Evolutionary conservation across 2,329 filamentous ascomycete species (phyloP).

Genomic region (Mariannaea elegans): DNA sequence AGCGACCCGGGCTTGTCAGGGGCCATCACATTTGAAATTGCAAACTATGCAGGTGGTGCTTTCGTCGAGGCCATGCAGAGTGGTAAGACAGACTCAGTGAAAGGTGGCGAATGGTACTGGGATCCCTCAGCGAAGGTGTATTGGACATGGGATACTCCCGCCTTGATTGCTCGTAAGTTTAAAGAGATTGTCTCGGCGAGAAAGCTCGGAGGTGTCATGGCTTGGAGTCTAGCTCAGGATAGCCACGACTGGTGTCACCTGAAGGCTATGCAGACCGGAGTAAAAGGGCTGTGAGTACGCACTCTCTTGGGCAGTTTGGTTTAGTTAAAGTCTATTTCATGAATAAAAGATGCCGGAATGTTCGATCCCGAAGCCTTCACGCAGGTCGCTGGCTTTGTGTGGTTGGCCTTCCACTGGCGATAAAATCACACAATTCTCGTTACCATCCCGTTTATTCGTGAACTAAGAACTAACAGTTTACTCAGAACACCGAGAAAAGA

Average conservation of each 20-base stretch:
- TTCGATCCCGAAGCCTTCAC: no score
- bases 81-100: slow-evolving; percentile 54
- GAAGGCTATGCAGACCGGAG: slow-evolving; percentile 53
- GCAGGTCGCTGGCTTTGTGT: no score
- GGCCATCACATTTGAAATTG: slow-evolving; percentile 50
- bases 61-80: slow-evolving; percentile 54
- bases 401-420: no score
- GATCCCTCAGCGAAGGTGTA: slow-evolving; percentile 55
- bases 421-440: no score
- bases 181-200: slow-evolving; percentile 52
- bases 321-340: no score
- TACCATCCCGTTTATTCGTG: no score
- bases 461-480: no score
- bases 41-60: slow-evolving; percentile 38
- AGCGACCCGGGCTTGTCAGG: slow-evolving; percentile 63
- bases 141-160: slow-evolving; percentile 65
- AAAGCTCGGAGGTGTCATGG: slow-evolving; percentile 60
- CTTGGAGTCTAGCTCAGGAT: slow-evolving; percentile 63
- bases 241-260: slow-evolving; percentile 53
- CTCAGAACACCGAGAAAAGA: no score
- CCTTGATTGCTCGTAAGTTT: slow-evolving; percentile 59
- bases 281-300: no score
- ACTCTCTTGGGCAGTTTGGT: no score
- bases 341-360: no score
- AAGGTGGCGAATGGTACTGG: slow-evolving; percentile 66